Base-by-base conservation (phyloP, 2,329 filamentous ascomycete species). In the Tolypocladium capitatum region DNA sequence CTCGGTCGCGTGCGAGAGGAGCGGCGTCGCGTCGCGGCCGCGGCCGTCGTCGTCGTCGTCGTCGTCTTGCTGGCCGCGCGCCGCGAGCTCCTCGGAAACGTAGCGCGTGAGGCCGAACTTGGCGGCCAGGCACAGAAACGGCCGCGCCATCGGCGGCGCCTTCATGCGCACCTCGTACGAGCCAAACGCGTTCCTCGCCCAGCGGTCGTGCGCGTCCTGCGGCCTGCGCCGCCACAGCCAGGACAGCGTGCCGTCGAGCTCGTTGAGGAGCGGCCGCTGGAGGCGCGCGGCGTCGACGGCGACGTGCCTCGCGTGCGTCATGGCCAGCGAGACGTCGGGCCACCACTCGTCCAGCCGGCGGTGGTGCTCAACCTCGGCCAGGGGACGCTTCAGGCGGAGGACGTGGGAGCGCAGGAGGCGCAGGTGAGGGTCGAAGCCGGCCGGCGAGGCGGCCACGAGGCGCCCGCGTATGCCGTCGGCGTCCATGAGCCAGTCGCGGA, bases 321-420 rank as follows among this genome's bases (percentile, higher is more conserved):
- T 57, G n/a, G 64, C 61, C 2, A 67, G 56, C 0, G 58, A 60
- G 45, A 67, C 64, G 6, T 63, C 64, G 0, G 64, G 64, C 41
- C 63, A 67, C 65, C 64, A 67, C 36, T 67, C 64, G 18, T 67
- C 65, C 14, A 67, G 50, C 2, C 64, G 53, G 5, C 65, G 63
- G 20, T 67, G 65, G 35, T 60, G 61, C 46, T 67, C 64, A 16
- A 64, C 49, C 24, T 58, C 55, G n/a, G 62, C 60, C 0, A 67
- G 55, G 0, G 64, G 56, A 4, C 53, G 33, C 47, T 65, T 66
- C 43, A 67, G 54, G 1, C 57, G 62, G 0, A 66, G 54, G 2
- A 66, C 47, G 43, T 65, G 60, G 0, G 63, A 65, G n/a, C 60
- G 51, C 14, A 66, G 46, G 0, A 64, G 55, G 1, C 61, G 56